Evolutionary conservation across 108 stramenopile genomes (phyloP).

Genomic region (Fragilaria crotonensis): DNA sequence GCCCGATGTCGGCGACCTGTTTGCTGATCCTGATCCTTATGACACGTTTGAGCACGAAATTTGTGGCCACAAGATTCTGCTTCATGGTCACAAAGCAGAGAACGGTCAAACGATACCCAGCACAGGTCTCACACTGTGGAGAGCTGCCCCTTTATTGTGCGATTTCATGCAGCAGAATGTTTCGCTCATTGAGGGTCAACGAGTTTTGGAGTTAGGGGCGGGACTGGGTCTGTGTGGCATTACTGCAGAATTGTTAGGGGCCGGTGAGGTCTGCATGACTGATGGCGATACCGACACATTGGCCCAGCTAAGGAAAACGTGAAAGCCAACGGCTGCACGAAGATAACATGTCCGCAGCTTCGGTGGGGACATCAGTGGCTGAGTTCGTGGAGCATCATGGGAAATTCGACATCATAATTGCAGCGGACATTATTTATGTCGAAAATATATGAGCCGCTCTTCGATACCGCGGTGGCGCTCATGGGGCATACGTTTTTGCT

Average conservation of each 20-base stretch:
- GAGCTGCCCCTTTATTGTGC: constrained; percentile 4
- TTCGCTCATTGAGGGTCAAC: background rate
- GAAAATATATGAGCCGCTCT: constrained; percentile 1
- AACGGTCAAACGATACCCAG: constrained; percentile 5
- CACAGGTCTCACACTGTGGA: constrained; percentile 12
- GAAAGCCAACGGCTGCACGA: background rate
- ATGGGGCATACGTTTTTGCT: background rate
- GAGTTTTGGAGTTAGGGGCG: constrained; percentile 16
- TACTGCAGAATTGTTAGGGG: constrained; percentile 19
- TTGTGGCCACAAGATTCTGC: background rate
- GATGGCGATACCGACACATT: constrained; percentile 40
- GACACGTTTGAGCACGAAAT: constrained; percentile 5
- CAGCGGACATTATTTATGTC: background rate
- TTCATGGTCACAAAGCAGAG: constrained; percentile 2
- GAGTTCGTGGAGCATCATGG: background rate
- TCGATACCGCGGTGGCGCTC: background rate
- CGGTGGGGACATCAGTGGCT: constrained; percentile 1
- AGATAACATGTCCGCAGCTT: background rate
- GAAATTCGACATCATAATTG: background rate
- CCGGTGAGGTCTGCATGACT: constrained; percentile 27
- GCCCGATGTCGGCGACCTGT: background rate
- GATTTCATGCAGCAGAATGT: constrained; percentile 13
- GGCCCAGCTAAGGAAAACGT: constrained; percentile 29
- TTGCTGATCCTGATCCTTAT: constrained; percentile 10
- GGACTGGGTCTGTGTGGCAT: constrained; percentile 41